Evolutionary conservation across 306 rosid genomes (phyloP), one percentile per base, ranked within the genome.

Genomic region (Vigna mungo): DNA sequence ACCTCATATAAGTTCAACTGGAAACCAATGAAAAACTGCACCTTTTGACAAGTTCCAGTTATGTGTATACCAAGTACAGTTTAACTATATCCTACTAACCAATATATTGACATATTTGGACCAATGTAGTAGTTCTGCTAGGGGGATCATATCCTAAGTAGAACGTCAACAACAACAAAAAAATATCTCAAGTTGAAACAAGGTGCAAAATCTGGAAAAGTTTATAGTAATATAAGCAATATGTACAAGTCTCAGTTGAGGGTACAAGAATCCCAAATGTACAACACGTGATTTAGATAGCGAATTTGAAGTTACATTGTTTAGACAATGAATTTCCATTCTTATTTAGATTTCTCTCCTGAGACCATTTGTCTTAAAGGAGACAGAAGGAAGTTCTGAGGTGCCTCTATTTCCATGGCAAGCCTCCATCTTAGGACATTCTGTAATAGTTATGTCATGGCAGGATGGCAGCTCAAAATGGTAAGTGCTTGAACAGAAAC

Each of bases 371-470:
- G 18, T 68, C 56, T 68, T 68, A 25, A 30, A 36, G 20, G 72
- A 64, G 43, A 15, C 18, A 52, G 21, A 65, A 58, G 52, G 30
- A 8, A 59, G 20, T 34, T 78, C 44, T 23, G 62, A 69, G 16
- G 58, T 34, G 51, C 81, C 72, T 72, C 18, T 49, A 7, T 55
- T 39, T 61, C 56, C 73, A 71, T 41, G 63, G 4, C 37, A 58
- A 58, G 18, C 51, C 66, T 79, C 83, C 55, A 80, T 64, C 36
- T 73, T 73, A 3, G 79, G 71, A 67, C 75, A 80, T 64, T 80
- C 53, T 49, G 39, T 65, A 18, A 58, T 58, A 37, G 37, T 58
- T 12, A 58, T 58, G 63, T 58, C 63, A 25, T 23, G 37, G 37
- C 63, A 58, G 37, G 37, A 58, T 25, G 63, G 63, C 37, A 58